Percentiles rank a stretch among this genome's conserved stretches.
Conservation (phyloP, 805 yeast species). For the Lachancea lanzarotensis region DNA sequence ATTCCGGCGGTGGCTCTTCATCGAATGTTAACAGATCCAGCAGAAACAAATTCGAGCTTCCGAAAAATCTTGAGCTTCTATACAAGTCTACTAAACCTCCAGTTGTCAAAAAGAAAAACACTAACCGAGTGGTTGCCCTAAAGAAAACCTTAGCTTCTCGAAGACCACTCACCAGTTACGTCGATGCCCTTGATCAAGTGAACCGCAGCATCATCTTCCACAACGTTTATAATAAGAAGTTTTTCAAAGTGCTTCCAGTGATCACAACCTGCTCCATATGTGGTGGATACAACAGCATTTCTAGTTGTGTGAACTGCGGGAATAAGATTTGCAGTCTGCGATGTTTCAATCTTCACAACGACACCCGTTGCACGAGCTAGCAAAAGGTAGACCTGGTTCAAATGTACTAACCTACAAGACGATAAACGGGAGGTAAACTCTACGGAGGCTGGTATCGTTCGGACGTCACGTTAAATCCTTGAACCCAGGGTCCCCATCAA, state of each 20-base stretch:
- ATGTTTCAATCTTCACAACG: slow-evolving; percentile 30
- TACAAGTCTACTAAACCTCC: slow-evolving; percentile 33
- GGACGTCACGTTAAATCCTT: too few species aligned
- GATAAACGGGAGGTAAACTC: too few species aligned
- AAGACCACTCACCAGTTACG: slow-evolving; percentile 28
- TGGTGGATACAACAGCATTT: slow-evolving; percentile 29
- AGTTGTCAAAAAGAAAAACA: slow-evolving; percentile 25
- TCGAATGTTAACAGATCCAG: slow-evolving; percentile 17
- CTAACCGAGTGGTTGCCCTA: slow-evolving; percentile 28
- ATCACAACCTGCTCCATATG: slow-evolving; percentile 32
- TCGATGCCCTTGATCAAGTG: slow-evolving; percentile 29
- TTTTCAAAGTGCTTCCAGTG: slow-evolving; percentile 29
- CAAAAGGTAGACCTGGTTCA: neutral
- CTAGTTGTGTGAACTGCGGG: slow-evolving; percentile 30
- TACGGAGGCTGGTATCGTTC: too few species aligned
- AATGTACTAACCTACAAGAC: too few species aligned
- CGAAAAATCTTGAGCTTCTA: slow-evolving; percentile 23
- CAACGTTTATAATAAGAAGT: slow-evolving; percentile 30
- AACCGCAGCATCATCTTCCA: slow-evolving; percentile 27
- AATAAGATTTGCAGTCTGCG: slow-evolving; percentile 30
- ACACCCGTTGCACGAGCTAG: slow-evolving; percentile 27
- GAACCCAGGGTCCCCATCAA: too few species aligned
- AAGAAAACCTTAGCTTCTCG: slow-evolving; percentile 27
- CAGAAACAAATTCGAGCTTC: slow-evolving; percentile 27
- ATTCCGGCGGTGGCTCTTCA: slow-evolving; percentile 8